Conservation (phyloP, 768 basidiomycete genomes). For the Exidia glandulosa region DNA sequence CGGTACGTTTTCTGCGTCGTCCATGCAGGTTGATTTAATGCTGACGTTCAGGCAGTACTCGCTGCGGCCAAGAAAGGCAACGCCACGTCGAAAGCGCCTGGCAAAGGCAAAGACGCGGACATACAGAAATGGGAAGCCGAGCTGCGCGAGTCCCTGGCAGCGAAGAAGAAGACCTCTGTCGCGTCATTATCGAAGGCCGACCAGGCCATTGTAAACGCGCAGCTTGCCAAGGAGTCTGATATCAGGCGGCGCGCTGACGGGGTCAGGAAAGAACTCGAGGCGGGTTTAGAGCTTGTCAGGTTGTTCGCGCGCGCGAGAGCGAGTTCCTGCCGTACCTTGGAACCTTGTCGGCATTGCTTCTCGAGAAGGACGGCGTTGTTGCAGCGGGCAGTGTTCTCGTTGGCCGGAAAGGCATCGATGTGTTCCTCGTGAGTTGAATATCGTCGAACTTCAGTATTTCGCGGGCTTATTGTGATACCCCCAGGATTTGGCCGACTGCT, state of each 20-base stretch:
- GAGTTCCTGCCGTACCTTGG: slow-evolving; percentile 49
- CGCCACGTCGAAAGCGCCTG: slow-evolving; percentile 24
- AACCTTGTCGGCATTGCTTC: slow-evolving; percentile 43
- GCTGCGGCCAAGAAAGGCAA: slow-evolving; percentile 47
- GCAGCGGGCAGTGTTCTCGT: slow-evolving; percentile 50
- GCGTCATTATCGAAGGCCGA: slow-evolving; percentile 68
- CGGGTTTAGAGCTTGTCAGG: slow-evolving; percentile 57
- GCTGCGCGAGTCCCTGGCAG: slow-evolving; percentile 68
- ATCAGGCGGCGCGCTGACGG: slow-evolving; percentile 48
- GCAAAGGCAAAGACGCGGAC: slow-evolving; percentile 80
- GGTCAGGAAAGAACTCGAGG: slow-evolving; percentile 43
- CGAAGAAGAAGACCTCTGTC: slow-evolving; percentile 50
- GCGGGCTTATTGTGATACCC: background rate
- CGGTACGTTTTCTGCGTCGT: too few species aligned
- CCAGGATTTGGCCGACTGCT: slow-evolving; percentile 58
- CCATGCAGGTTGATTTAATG: background rate
- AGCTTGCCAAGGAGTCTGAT: slow-evolving; percentile 67
- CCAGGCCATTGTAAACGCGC: slow-evolving; percentile 69
- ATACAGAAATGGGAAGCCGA: slow-evolving; percentile 95
- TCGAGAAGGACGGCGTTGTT: slow-evolving; percentile 46
- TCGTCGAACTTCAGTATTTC: background rate
- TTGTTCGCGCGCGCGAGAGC: slow-evolving; percentile 40
- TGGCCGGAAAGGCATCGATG: slow-evolving; percentile 51
- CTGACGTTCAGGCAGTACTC: slow-evolving; percentile 31
- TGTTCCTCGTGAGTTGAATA: slow-evolving; percentile 69